Base-by-base conservation (phyloP, 2,329 filamentous ascomycete species). In the Exophiala xenobiotica region DNA sequence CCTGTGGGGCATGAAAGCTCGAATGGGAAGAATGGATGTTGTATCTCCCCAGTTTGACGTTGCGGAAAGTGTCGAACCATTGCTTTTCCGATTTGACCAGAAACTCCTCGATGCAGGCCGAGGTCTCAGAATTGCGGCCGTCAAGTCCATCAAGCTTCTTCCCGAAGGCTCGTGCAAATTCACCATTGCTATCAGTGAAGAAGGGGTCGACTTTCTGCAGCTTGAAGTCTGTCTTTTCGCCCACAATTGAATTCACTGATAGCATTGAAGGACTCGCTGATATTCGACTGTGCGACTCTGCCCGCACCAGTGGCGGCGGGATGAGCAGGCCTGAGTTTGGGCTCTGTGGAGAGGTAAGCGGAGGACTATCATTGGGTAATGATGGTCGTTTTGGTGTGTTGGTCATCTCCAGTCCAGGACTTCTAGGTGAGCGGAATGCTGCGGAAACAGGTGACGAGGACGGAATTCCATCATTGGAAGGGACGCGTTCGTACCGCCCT, bases 141-240 rank as follows among this genome's bases (percentile, higher is more conserved):
- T 70, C 78, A 12, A 86, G 69, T 2, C 67, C 65, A 24, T 80
- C 76, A 1, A 86, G 73, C 61, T 74, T 79, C 64, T 77, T 74
- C 51, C 80, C 78, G 56, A 85, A 86, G 1, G 70, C 73, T 53
- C 73, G 73, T 57, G 79, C 82, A 64, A 82, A 86, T 55, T 82
- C 74, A 24, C 81, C 82, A 26, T 75, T 81, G 40, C 78, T 77
- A 63, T 86, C 83, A 4, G 79, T 85, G 68, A 87, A 87, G 69
- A 81, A 83, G 2, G 82, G 83, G 58, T 83, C 81, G 0, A 86
- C 80, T 49, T 85, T 82, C 63, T 86, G 83, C 12, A 85, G 74
- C 54, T 80, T 78, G 63, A 78, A 82, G 61, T 83, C 77, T 46
- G 78, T 78, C 63, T 82, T 82, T 51, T 80, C 80, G 14, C 81